These are phyloP conservation scores for Camellia sinensis DNA, from an alignment of 148 eudicot species.

Conservation along the genomic window DNA sequence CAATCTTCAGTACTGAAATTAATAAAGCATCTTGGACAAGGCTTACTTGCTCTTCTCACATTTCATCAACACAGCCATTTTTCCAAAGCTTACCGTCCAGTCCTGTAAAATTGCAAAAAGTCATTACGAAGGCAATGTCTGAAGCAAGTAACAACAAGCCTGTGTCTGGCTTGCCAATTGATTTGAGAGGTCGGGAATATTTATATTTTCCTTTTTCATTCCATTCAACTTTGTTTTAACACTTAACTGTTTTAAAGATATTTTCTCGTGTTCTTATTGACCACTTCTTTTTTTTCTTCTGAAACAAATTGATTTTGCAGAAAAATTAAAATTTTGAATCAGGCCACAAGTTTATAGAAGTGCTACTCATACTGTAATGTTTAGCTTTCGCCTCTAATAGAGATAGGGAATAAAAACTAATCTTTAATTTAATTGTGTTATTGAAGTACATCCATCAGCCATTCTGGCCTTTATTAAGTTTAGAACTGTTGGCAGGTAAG, in stretches of 20 bases:
- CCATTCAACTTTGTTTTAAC: neutral
- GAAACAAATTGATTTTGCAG: neutral
- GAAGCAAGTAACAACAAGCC: conserved; percentile 58
- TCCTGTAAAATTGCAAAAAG: conserved; percentile 36
- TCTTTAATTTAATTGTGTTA: neutral
- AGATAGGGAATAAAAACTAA: neutral
- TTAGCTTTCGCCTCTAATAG: neutral
- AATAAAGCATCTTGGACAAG: conserved; percentile 44
- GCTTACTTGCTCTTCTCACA: conserved; percentile 51
- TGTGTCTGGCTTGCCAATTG: conserved; percentile 68
- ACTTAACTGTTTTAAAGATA: neutral
- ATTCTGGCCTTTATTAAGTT: conserved; percentile 7
- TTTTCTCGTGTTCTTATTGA: neutral
- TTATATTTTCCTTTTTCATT: conserved; percentile 1
- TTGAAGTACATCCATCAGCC: neutral
- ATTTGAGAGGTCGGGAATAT: conserved; percentile 63
- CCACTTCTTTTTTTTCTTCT: neutral
- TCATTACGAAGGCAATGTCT: conserved; percentile 64
- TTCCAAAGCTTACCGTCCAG: conserved; percentile 31
- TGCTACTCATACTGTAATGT: neutral
- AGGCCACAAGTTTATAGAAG: neutral
- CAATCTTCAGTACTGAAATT: conserved; percentile 34
- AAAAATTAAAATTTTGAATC: neutral
- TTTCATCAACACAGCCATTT: conserved; percentile 41
- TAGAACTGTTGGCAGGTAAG: conserved; percentile 53